phyloP scores from a whole-genome alignment of 345 rosid genomes.

The Linum lewisii region DNA sequence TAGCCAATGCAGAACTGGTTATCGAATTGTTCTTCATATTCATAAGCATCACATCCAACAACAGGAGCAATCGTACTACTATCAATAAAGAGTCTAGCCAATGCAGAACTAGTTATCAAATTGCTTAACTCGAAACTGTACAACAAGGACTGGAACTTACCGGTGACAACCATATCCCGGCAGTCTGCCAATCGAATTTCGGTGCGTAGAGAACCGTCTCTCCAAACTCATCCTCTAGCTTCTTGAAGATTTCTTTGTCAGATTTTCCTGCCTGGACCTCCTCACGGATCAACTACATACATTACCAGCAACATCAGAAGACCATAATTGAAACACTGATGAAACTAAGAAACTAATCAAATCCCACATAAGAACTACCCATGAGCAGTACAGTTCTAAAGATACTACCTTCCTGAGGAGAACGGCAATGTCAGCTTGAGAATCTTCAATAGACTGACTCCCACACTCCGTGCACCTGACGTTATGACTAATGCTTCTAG shows the following conservation, averaged over 20 bases:
- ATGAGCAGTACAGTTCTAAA: neutral
- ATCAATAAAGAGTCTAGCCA: too few species aligned
- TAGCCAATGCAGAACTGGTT: too few species aligned
- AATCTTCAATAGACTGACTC: conserved; percentile 96
- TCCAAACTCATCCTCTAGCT: conserved; percentile 88
- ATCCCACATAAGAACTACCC: too few species aligned
- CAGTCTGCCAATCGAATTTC: conserved; percentile 86
- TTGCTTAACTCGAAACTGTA: too few species aligned
- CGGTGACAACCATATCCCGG: conserved; percentile 86
- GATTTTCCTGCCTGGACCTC: conserved; percentile 76
- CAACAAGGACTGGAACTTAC: too few species aligned
- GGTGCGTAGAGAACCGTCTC: conserved; percentile 95
- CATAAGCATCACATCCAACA: too few species aligned
- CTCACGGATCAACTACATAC: conserved; percentile 75
- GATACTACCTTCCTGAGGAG: conserved; percentile 71
- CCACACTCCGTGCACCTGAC: conserved; percentile 98
- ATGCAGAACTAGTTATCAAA: too few species aligned
- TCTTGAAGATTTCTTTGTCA: conserved; percentile 85
- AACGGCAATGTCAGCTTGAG: conserved; percentile 92
- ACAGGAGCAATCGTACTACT: too few species aligned
- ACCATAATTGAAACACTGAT: too few species aligned
- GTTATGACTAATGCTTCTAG: conserved; percentile 84
- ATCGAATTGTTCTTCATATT: too few species aligned
- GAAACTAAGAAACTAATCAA: too few species aligned
- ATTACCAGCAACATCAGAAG: neutral